Evolutionary conservation across 352 stramenopile species (phyloP).

Genomic region (Globisporangium perplexum): DNA sequence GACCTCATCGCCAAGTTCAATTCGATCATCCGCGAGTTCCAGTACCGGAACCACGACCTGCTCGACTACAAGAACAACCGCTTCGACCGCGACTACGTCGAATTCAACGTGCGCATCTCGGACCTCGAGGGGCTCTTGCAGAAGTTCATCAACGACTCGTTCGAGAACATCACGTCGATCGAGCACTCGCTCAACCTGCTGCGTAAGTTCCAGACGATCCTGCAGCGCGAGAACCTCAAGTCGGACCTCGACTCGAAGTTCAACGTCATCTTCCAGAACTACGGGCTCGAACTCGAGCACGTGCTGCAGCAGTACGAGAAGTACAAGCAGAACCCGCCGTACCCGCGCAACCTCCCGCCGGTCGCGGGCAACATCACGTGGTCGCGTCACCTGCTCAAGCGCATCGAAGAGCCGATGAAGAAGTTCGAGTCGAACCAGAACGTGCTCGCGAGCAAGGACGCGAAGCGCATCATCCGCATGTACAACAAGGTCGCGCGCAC

Average conservation of each 20-base stretch:
- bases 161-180: constrained; percentile 98
- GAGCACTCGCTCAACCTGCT: constrained; percentile 96
- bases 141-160: constrained; percentile 98
- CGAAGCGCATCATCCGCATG: constrained; percentile 97
- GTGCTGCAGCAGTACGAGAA: constrained; percentile 98
- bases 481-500: constrained; percentile 99
- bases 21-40: constrained; percentile 95
- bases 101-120: constrained; percentile 94
- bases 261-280: constrained; percentile 99
- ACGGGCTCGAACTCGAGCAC: constrained; percentile 96
- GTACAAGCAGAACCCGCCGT: constrained; percentile 96
- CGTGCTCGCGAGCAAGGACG: constrained; percentile 95
- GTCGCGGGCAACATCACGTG: constrained; percentile 98
- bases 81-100: constrained; percentile 96
- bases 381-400: constrained; percentile 96
- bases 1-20: constrained; percentile 93
- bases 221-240: constrained; percentile 98
- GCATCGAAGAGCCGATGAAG: constrained; percentile 99
- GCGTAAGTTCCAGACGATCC: constrained; percentile 97
- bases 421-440: constrained; percentile 98
- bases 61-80: constrained; percentile 99
- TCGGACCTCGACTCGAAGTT: constrained; percentile 98
- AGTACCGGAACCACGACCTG: constrained; percentile 95
- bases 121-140: constrained; percentile 96
- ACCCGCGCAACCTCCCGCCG: constrained; percentile 94